phyloP scores from a whole-genome alignment of 163 green algal species.

The Volvox carteri region DNA sequence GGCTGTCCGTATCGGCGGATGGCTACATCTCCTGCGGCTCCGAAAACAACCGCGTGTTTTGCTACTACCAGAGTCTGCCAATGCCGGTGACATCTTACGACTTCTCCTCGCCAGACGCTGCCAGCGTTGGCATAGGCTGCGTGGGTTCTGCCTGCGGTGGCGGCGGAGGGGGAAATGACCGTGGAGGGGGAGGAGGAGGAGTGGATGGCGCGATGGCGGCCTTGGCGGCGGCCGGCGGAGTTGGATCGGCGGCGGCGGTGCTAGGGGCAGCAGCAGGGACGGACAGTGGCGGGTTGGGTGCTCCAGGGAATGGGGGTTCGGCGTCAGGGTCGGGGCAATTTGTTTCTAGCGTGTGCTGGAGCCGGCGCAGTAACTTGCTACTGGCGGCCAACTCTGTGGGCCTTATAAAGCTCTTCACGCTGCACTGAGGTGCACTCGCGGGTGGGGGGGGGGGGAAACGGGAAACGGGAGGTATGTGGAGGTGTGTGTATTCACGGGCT shows the following conservation, averaged over 20 bases:
- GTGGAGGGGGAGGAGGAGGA: neutral
- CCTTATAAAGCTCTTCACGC: constrained; percentile 75
- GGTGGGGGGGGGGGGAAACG: no score
- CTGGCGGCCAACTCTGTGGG: constrained; percentile 83
- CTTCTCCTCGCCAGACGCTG: constrained; percentile 10
- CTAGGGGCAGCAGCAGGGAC: no score
- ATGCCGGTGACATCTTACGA: constrained; percentile 45
- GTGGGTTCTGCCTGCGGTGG: neutral
- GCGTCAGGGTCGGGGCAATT: constrained; percentile 67
- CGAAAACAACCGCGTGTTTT: constrained; percentile 82
- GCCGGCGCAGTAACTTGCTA: constrained; percentile 66
- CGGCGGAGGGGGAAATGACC: no score
- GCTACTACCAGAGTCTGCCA: constrained; percentile 67
- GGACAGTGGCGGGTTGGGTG: neutral
- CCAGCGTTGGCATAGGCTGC: neutral
- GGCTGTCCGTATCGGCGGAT: constrained; percentile 78
- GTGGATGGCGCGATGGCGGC: neutral
- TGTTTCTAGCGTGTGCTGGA: constrained; percentile 83
- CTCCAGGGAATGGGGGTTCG: neutral
- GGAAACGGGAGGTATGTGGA: no score
- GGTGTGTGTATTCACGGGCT: no score
- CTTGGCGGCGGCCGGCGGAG: neutral
- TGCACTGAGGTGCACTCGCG: constrained; percentile 23
- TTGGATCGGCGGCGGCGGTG: neutral
- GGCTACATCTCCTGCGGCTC: constrained; percentile 83